Base-by-base conservation (phyloP, 495 filamentous ascomycete genomes). In the Podospora fimiseda region DNA sequence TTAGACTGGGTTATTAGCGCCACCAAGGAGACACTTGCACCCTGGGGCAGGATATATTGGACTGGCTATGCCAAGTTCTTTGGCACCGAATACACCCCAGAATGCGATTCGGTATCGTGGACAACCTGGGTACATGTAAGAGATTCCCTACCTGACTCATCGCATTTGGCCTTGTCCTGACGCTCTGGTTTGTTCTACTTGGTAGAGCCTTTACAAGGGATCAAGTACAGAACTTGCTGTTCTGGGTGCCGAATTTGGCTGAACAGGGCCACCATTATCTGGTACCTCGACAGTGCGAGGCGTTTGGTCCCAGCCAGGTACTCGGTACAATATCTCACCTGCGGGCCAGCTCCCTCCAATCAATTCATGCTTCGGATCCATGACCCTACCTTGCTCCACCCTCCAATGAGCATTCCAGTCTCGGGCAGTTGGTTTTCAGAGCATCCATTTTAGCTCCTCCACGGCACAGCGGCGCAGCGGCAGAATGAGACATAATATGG, bases 401-500 rank as follows among this genome's bases (percentile, higher is more conserved):
- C 48, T 40, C 48, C 20, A 27, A 42, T 50, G 37, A 41, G 47
- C n/a, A 36, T 39, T 19, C 47, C 47, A 50, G 39, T 50, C 48
- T 23, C 41, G 48, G 48, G 36, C 30, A 30, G 11, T 27, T 9
- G 41, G 40, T 50, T 51, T 39, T 51, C 43, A 36, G 11, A 43
- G 37, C 9, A 9, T 39, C 14, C 22, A 40, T 51, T 51, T 43
- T 24, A 16, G 38, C 48, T 51, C 48, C 37, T 39, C 45, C n/a
- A n/a, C n/a, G n/a, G n/a, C n/a, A n/a, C n/a, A n/a, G n/a, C n/a
- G n/a, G n/a, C n/a, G n/a, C n/a, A n/a, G n/a, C n/a, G 38, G 38
- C 48, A 22, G n/a, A 30, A 43, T 39, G 23, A 41, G 37, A 39
- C 20, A 39, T 50, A 51, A 51, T 11, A 51, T 51, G 20, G 38